Conservation (phyloP, 208 protist species). For the Lotmaria passim region DNA sequence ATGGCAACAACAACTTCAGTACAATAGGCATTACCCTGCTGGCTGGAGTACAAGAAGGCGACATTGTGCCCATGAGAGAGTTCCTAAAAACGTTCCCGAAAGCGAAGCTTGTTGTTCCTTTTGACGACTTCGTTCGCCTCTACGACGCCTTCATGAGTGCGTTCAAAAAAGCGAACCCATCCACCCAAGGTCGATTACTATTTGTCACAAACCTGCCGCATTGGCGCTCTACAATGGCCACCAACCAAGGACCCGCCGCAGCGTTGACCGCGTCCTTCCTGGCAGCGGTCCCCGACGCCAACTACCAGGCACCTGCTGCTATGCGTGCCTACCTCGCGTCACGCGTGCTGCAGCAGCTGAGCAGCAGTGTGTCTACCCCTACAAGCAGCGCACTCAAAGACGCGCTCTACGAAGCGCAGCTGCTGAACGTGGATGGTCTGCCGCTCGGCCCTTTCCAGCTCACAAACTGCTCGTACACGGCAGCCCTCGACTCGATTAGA, state of each 20-base stretch:
- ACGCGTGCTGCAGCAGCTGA: conserved; percentile 23
- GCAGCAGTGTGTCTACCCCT: not conserved
- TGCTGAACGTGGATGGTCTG: conserved; percentile 17
- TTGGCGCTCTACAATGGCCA: not conserved
- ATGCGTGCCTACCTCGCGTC: conserved; percentile 26
- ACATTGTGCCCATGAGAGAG: not conserved
- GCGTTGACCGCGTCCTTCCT: not conserved
- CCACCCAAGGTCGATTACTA: not conserved
- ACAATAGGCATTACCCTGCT: too few relatives aligned
- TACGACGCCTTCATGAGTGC: not conserved
- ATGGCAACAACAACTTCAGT: too few relatives aligned
- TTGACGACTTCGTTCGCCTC: conserved; percentile 22
- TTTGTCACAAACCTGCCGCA: conserved; percentile 29
- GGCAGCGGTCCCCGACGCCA: not conserved
- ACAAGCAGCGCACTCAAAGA: not conserved
- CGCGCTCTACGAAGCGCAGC: conserved; percentile 6
- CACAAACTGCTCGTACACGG: conserved; percentile 4
- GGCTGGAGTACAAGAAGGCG: not conserved
- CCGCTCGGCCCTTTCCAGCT: conserved; percentile 19
- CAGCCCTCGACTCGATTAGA: not conserved
- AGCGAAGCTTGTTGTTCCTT: not conserved
- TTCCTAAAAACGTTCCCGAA: not conserved
- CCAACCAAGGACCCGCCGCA: not conserved
- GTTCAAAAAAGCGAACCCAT: not conserved
- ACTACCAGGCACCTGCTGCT: conserved; percentile 6